Evolutionary conservation across 164 flowering plant species (phyloP).

Genomic region (Santalum album): DNA sequence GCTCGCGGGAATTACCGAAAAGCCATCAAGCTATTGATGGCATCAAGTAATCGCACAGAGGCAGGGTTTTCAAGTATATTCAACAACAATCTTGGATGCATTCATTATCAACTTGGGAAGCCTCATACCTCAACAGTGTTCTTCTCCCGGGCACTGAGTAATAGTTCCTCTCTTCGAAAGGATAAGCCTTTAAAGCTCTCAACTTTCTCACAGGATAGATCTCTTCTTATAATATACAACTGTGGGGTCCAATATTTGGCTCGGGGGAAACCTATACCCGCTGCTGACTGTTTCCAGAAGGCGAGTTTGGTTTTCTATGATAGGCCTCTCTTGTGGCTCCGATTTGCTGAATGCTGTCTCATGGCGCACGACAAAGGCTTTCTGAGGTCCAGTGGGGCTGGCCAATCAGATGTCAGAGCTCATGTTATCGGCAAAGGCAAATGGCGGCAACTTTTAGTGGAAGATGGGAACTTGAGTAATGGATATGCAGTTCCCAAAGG

Average conservation of each 20-base stretch:
- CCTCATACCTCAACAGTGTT: constrained; percentile 52
- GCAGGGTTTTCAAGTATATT: constrained; percentile 53
- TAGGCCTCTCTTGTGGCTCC: constrained; percentile 77
- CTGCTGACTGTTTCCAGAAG: constrained; percentile 76
- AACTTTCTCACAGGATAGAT: constrained; percentile 74
- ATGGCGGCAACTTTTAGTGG: constrained; percentile 75
- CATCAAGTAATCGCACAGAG: constrained; percentile 54
- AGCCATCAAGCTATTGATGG: constrained; percentile 80
- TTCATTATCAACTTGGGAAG: constrained; percentile 62
- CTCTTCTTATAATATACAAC: constrained; percentile 61
- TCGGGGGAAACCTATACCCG: constrained; percentile 77
- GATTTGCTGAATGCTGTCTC: constrained; percentile 88
- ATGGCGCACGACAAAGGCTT: constrained; percentile 75
- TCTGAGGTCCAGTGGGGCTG: constrained; percentile 18
- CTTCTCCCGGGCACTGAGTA: constrained; percentile 73
- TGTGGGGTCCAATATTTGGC: constrained; percentile 75
- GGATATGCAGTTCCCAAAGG: constrained; percentile 20
- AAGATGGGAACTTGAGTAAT: constrained; percentile 30
- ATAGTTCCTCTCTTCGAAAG: constrained; percentile 47
- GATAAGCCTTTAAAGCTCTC: constrained; percentile 56
- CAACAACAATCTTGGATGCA: constrained; percentile 82
- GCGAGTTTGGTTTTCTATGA: constrained; percentile 59
- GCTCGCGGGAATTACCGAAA: constrained; percentile 83
- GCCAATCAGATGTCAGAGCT: constrained; percentile 33
- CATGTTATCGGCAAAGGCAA: constrained; percentile 74